phyloP scores from a whole-genome alignment of 1,139 yeast species.

The Blastobotrys buckinghamii region DNA sequence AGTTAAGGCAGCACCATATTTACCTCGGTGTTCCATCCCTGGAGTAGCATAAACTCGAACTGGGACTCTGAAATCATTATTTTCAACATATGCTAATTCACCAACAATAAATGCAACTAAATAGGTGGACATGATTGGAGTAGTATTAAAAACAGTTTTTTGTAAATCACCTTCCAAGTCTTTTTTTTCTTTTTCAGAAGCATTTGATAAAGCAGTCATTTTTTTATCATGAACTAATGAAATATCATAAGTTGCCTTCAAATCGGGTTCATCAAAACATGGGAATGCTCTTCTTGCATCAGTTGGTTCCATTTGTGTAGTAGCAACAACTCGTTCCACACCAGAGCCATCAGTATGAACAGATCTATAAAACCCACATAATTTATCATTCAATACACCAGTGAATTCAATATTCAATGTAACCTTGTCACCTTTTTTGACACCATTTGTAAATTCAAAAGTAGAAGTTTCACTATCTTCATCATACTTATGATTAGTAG shows the following conservation, averaged over 20 bases:
- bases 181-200: slow-evolving; percentile 50
- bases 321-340: slow-evolving; percentile 56
- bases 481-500: slow-evolving; percentile 32
- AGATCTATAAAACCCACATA: slow-evolving; percentile 82
- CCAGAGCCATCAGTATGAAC: slow-evolving; percentile 58
- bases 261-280: slow-evolving; percentile 72
- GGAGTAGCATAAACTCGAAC: slow-evolving; percentile 67
- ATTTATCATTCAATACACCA: slow-evolving; percentile 67
- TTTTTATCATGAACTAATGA: slow-evolving; percentile 50
- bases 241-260: slow-evolving; percentile 67
- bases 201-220: slow-evolving; percentile 68
- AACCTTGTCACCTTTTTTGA: slow-evolving; percentile 41
- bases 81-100: slow-evolving; percentile 68
- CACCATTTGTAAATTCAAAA: slow-evolving; percentile 49
- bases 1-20: slow-evolving; percentile 58
- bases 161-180: slow-evolving; percentile 43
- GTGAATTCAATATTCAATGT: slow-evolving; percentile 52
- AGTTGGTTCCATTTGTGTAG: slow-evolving; percentile 83
- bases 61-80: slow-evolving; percentile 55
- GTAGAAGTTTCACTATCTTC: slow-evolving; percentile 59
- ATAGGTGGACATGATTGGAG: slow-evolving; percentile 79
- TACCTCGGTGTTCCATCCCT: slow-evolving; percentile 59
- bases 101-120: slow-evolving; percentile 79
- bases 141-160: slow-evolving; percentile 43
- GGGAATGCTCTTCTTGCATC: slow-evolving; percentile 85